Evolutionary conservation across 73 alveolate genomes (phyloP), one percentile per base, ranked within the genome.

Genomic region (Paramecium tetraurelia): DNA sequence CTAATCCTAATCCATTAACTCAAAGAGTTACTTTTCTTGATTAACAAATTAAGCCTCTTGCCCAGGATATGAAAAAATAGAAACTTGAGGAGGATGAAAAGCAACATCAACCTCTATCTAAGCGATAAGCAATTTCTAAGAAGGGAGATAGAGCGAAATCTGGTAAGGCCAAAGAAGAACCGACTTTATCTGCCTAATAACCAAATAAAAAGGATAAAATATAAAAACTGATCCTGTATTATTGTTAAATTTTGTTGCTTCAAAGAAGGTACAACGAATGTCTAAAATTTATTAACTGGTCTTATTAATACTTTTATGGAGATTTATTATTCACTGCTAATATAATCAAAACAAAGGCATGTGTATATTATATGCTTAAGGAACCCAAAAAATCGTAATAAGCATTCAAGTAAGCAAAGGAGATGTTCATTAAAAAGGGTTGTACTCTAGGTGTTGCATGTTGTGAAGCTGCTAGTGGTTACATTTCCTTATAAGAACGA

Each of bases 351-450:
- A 80, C 90, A 14, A 48, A 41, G 24, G 90, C 76, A 21, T 80
- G 90, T 80, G 76, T 48, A 7, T 80, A 80, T 35, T 80, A 80
- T 24, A 80, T 80, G 90, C 57, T 31, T 14, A 80, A 80, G 12
- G 90, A 80, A 43, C 63, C 43, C 2, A 31, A 59, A 12, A 80
- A 80, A 80, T 33, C 90, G 2, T 31, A 80, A 80, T 29, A 40
- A 80, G 90, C 90, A 14, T 80, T 80, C 21, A 80, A 80, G 46
- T 80, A 80, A 48, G 90, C 90, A 20, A 80, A 80, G 29, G 90
- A 80, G 11, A 31, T 44, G 43, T 80, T 80, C 12, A 46, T 80
- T 9, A 80, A 80, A 46, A 80, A 43, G 16, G 90, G 90, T 3
- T 80, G 90, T 22, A 22, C 70, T 31, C 29, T 80, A 20, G 90